A percentile compares a stretch with the other conserved stretches of the same genome.
These are phyloP conservation scores for Primulina tabacum DNA, from an alignment of 257 asterid genomes.

Conservation along the genomic window DNA sequence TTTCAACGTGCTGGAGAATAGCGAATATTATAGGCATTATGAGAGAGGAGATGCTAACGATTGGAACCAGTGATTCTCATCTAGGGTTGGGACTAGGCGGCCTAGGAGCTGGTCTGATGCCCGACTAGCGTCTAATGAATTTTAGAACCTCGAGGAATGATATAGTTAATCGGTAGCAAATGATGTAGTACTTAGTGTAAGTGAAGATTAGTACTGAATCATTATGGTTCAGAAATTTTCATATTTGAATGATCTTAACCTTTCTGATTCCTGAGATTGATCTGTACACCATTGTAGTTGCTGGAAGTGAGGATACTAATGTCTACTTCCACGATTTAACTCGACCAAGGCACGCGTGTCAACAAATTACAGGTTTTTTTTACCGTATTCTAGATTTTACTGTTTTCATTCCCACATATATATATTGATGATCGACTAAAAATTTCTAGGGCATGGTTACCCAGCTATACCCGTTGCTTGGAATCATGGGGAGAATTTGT, in stretches of 20 bases:
- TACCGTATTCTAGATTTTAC: not conserved
- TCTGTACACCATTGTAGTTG: conserved; percentile 75
- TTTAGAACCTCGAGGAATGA: too few relatives aligned
- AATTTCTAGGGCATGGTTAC: conserved; percentile 83
- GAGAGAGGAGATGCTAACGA: too few relatives aligned
- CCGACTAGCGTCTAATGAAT: too few relatives aligned
- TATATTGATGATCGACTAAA: conserved; percentile 7
- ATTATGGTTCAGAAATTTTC: too few relatives aligned
- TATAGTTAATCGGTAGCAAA: too few relatives aligned
- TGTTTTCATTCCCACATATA: not conserved
- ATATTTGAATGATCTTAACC: not conserved
- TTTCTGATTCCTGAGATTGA: too few relatives aligned
- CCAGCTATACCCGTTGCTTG: conserved; percentile 93
- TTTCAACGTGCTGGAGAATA: too few relatives aligned
- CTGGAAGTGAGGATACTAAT: conserved; percentile 96
- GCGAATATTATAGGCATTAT: too few relatives aligned
- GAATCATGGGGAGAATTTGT: conserved; percentile 89
- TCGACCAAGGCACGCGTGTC: conserved; percentile 79
- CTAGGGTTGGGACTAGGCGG: too few relatives aligned
- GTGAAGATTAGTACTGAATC: not conserved
- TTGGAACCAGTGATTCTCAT: too few relatives aligned
- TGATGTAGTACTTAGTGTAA: too few relatives aligned
- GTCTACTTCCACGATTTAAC: conserved; percentile 94
- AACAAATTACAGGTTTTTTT: conserved; percentile 85
- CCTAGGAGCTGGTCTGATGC: too few relatives aligned